Base-by-base conservation (phyloP, 805 yeast species). In the Kluyveromyces dobzhanskii region DNA sequence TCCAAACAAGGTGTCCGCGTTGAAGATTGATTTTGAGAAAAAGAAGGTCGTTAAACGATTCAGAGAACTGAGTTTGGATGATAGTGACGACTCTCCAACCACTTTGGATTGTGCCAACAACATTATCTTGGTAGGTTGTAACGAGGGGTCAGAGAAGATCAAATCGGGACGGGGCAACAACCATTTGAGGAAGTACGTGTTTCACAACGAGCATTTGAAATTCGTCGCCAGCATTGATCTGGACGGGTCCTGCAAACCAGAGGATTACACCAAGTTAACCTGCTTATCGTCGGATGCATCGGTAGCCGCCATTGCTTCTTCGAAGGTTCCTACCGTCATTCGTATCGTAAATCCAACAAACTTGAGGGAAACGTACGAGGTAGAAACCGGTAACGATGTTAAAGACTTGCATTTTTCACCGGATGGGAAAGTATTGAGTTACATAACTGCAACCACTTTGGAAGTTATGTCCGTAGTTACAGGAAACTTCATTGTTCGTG, bases 1-100 rank as follows among this genome's bases (percentile, higher is more conserved):
- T 40, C 83, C 88, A 30, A 90, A 90, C 61, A 85, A 83, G 56
- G 65, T 90, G 45, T 76, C 87, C 3, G 80, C 81, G 2, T 57
- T 82, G 30, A 61, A 73, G 34, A 67, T 83, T 33, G 72, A 76
- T 50, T 76, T 80, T 39, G 67, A 67, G 25, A 69, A 70, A 40
- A 53, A 54, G 27, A 59, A 56, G 57, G 66, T 57, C 10, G 60
- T 81, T 39, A 80, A 76, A 49, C 67, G 77, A 45, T 77, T 70
- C 50, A 64, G 86, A 42, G 92, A 84, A 51, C 68, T 78, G 47
- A 65, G 70, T 3, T 58, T 78, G 44, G 72, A 76, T 4, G 67
- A 71, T 10, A 70, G 75, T 38, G 94, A 85, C 47, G 96, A 88
- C 58, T 79, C 87, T n/a, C 95, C 96, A 9, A 85, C 87, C 53